phyloP scores from a whole-genome alignment of 306 rosid genomes.

The Benincasa hispida region DNA sequence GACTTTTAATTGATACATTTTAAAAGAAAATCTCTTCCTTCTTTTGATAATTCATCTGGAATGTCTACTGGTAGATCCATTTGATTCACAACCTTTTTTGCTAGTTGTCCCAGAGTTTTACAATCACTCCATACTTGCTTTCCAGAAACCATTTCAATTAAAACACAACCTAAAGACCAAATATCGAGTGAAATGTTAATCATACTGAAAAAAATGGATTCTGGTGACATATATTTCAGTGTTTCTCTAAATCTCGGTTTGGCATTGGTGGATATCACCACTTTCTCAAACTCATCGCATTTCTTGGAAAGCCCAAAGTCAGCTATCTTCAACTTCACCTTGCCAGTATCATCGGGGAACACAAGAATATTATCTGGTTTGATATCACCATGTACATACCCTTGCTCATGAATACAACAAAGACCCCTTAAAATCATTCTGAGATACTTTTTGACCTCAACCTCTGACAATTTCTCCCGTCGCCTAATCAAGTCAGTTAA shows the following conservation, averaged over 20 bases:
- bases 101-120: background rate
- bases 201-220: background rate
- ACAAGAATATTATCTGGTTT: background rate
- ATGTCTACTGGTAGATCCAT: too few relatives aligned
- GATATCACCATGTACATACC: background rate
- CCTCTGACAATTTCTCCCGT: too few relatives aligned
- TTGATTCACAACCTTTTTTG: background rate
- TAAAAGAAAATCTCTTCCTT: background rate
- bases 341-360: background rate
- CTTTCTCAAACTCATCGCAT: background rate
- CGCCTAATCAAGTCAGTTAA: too few relatives aligned
- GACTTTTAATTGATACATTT: background rate
- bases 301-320: background rate
- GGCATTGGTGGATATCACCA: too few relatives aligned
- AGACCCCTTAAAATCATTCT: background rate
- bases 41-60: background rate
- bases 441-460: background rate
- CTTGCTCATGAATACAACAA: background rate
- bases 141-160: background rate
- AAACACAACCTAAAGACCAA: background rate
- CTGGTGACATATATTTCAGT: background rate
- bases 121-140: background rate
- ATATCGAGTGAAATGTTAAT: background rate
- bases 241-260: background rate
- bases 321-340: background rate